A percentile compares a stretch with the other conserved stretches of the same genome.
These are phyloP conservation scores for Blastomyces silverae DNA, from an alignment of 2,329 filamentous ascomycete genomes.

Conservation along the genomic window DNA sequence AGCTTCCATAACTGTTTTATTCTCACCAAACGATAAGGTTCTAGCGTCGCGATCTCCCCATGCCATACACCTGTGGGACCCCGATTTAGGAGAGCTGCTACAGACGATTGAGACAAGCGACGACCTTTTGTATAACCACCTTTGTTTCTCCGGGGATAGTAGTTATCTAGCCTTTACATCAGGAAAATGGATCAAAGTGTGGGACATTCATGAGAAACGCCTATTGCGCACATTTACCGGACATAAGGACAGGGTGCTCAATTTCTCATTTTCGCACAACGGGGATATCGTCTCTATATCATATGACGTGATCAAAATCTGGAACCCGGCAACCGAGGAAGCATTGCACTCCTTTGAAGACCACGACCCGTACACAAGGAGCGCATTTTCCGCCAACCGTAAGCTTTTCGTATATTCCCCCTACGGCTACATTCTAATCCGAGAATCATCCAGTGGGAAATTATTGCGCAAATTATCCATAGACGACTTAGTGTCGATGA, in stretches of 20 bases:
- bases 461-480: neutral
- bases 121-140: neutral
- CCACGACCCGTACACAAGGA: neutral
- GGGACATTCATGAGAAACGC: neutral
- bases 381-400: neutral
- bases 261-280: neutral
- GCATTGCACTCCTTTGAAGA: neutral
- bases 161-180: neutral
- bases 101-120: neutral
- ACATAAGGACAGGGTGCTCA: neutral
- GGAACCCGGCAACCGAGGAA: neutral
- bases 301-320: neutral
- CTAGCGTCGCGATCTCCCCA: neutral
- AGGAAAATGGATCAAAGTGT: neutral
- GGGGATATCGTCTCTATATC: neutral
- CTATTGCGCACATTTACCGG: neutral
- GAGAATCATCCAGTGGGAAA: constrained; percentile 3
- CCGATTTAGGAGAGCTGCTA: neutral
- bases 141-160: neutral
- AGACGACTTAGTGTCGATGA: neutral
- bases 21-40: constrained; percentile 2
- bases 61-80: neutral
- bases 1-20: neutral
- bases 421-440: neutral
- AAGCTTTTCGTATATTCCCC: neutral